phyloP scores from a whole-genome alignment of 768 basidiomycete species.

The Leccinum variicolor region DNA sequence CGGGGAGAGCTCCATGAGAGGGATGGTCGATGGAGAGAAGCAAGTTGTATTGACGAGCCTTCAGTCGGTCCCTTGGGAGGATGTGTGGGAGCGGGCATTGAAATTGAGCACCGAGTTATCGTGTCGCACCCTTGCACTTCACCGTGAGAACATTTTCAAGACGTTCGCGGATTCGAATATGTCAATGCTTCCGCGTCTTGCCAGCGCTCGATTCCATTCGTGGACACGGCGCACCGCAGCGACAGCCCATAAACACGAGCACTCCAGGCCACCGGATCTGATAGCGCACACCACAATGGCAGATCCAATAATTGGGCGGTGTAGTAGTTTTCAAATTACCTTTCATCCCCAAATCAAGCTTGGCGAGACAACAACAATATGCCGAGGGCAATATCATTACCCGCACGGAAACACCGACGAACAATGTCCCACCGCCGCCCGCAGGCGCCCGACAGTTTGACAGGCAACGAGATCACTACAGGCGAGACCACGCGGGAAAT shows the following conservation, averaged over 20 bases:
- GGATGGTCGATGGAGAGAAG: slow-evolving; percentile 28
- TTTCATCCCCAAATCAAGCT: slow-evolving; percentile 20
- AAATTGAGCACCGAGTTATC: slow-evolving; percentile 39
- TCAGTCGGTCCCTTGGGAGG: slow-evolving; percentile 24
- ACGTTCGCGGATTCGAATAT: slow-evolving; percentile 34
- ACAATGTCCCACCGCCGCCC: slow-evolving; percentile 2
- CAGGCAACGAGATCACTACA: neutral
- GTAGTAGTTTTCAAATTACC: slow-evolving; percentile 14
- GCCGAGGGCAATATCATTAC: slow-evolving; percentile 15
- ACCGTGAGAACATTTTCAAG: slow-evolving; percentile 24
- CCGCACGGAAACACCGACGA: slow-evolving; percentile 10
- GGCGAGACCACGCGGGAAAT: slow-evolving; percentile 1
- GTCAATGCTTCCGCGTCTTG: slow-evolving; percentile 32
- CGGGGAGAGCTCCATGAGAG: slow-evolving; percentile 35
- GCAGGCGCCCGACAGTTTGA: neutral
- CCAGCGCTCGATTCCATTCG: slow-evolving; percentile 26
- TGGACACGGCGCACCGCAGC: neutral
- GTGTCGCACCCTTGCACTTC: slow-evolving; percentile 33
- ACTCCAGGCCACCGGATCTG: too few relatives aligned
- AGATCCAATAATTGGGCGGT: slow-evolving; percentile 12
- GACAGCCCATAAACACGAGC: slow-evolving; percentile 18
- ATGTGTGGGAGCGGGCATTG: slow-evolving; percentile 41
- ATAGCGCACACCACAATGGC: neutral
- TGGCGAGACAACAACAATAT: slow-evolving; percentile 15
- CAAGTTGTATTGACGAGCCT: neutral